Base-by-base conservation (phyloP, 257 asterid species). In the Nicotiana paniculata region DNA sequence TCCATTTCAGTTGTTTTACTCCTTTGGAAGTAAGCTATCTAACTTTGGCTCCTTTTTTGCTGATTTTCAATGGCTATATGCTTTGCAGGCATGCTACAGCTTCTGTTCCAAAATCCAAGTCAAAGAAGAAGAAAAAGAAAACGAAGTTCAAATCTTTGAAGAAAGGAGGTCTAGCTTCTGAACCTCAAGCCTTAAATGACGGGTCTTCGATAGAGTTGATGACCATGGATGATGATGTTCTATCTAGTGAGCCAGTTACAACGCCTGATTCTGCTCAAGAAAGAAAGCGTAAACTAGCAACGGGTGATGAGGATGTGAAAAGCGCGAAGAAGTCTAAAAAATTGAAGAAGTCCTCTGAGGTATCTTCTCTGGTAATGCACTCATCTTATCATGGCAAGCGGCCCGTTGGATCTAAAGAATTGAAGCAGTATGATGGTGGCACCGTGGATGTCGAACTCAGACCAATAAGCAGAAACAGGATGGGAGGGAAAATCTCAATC, bases 141-240 rank as follows among this genome's bases (percentile, higher is more conserved):
- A 83, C 97, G 70, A 96, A 94, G 93, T 93, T 94, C 91, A 96
- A 93, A 86, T 96, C 97, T 81, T 85, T 94, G 91, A 94, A 90
- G 97, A 96, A 90, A 90, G 98, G 95, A 79, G 86, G 94, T 83
- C 85, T 94, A 57, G 91, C 89, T 81, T 88, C 97, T 75, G 93
- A 89, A 84, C 72, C 90, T n/a, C 78, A 86, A 81, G 70, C 89
- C 13, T 53, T 87, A 79, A 93, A 90, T 85, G 96, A 89, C 58
- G 95, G 88, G 85, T 89, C 97, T 37, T 89, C 90, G 4, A 76
- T 86, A 37, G 98, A 94, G 63, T 87, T 81, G 57, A 88, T 90
- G 93, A 87, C 91, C 32, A 84, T 83, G 55, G 98, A 95, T 35
- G 97, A 90, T 77, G 97, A 91, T 76, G 46, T 79, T 82, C 54